Conservation (phyloP, 192 early-diverging fungal genomes). For the Umbelopsis vinacea region DNA sequence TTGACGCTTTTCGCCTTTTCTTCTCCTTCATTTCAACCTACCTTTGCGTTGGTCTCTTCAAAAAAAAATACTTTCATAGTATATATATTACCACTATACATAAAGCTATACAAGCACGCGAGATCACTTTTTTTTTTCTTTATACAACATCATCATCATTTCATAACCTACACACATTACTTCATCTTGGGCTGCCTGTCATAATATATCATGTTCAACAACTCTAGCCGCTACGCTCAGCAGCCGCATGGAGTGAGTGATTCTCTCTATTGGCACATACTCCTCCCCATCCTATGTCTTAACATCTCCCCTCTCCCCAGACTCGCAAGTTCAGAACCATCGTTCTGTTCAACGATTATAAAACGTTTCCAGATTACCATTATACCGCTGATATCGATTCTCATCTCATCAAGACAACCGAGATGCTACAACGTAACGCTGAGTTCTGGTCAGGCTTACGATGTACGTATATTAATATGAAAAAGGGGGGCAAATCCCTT, state of each 20-base stretch:
- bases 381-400: constrained; percentile 23
- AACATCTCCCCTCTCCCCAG: not conserved
- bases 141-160: not conserved
- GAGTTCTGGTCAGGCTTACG: constrained; percentile 27
- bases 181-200: not conserved
- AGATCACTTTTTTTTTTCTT: constrained; percentile 6
- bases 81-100: too few species aligned
- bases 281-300: not conserved
- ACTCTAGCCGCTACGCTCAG: not conserved
- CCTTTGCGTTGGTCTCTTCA: too few species aligned
- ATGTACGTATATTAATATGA: not conserved
- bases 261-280: not conserved
- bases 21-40: not conserved
- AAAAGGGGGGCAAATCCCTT: too few species aligned
- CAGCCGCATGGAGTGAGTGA: constrained; percentile 11
- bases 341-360: constrained; percentile 10
- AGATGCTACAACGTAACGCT: constrained; percentile 32
- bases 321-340: constrained; percentile 11
- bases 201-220: constrained; percentile 7
- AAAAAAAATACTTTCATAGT: too few species aligned
- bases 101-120: too few species aligned
- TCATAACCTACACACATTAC: constrained; percentile 1
- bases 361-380: constrained; percentile 12
- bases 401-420: constrained; percentile 25
- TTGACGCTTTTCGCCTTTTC: not conserved